These are phyloP conservation scores for Russula griseocarnosa DNA, from an alignment of 768 basidiomycete genomes.

Conservation along the genomic window DNA sequence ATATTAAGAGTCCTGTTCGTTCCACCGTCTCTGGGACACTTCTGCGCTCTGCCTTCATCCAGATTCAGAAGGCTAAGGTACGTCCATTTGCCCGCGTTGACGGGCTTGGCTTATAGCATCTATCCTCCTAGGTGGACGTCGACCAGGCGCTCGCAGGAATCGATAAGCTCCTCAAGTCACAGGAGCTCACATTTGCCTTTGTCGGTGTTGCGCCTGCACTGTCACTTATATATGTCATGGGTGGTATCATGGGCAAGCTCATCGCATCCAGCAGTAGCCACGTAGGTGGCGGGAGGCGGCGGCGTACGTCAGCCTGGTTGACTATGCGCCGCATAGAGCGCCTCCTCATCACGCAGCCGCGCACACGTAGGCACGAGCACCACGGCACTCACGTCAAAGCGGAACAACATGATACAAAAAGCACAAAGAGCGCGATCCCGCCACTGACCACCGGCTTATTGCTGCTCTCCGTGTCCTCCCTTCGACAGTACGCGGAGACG, in stretches of 20 bases:
- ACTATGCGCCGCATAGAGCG: slow-evolving; percentile 76
- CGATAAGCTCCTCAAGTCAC: slow-evolving; percentile 88
- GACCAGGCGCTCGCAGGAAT: slow-evolving; percentile 87
- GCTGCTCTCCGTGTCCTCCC: slow-evolving; percentile 61
- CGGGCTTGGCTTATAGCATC: neutral
- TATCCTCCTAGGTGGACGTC: slow-evolving; percentile 68
- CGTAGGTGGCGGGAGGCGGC: slow-evolving; percentile 55
- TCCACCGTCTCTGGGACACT: slow-evolving; percentile 78
- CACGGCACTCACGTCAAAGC: neutral
- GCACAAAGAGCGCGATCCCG: slow-evolving; percentile 36
- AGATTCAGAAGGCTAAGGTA: slow-evolving; percentile 96
- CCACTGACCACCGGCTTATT: slow-evolving; percentile 70
- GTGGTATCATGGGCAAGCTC: slow-evolving; percentile 49
- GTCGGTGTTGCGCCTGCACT: slow-evolving; percentile 92
- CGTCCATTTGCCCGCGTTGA: slow-evolving; percentile 1
- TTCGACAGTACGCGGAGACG: slow-evolving; percentile 60
- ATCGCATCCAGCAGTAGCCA: slow-evolving; percentile 48
- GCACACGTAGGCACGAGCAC: slow-evolving; percentile 27
- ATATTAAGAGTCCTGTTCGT: slow-evolving; percentile 82
- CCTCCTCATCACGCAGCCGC: slow-evolving; percentile 53
- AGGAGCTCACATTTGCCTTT: slow-evolving; percentile 94
- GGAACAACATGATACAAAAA: slow-evolving; percentile 22
- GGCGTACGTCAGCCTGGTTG: slow-evolving; percentile 60
- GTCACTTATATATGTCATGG: slow-evolving; percentile 66
- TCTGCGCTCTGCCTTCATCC: slow-evolving; percentile 80